Evolutionary conservation across 495 filamentous ascomycete species (phyloP), one percentile per base, ranked within the genome.

Genomic region (Penicillium pulvis): DNA sequence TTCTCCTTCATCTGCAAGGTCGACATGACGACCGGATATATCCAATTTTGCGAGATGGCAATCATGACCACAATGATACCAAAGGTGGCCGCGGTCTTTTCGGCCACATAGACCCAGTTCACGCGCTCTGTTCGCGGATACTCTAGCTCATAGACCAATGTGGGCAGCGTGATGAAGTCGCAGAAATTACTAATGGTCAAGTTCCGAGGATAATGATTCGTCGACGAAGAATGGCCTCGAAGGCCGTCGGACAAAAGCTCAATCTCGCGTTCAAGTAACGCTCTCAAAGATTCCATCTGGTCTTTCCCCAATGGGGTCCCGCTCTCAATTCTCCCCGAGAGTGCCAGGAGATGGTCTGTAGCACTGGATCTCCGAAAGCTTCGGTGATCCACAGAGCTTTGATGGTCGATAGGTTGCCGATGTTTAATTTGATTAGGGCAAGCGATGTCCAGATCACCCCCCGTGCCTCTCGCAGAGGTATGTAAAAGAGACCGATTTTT

Each of bases 121-220:
- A 90, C 87, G 11, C 60, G 70, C 26, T 87, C 80, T 44, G 86
- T 86, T 31, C 89, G 81, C 11, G 89, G 88, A 64, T 91, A 91
- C 61, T 87, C 85, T 16, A 91, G 79, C 67, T 92, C 89, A 73
- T 91, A 92, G 16, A 91, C 86, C 31, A 89, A 71, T 8, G 88
- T 92, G 26, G 89, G 89, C 16, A 92, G 79, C 44, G 85, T 81
- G 56, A 87, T 84, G 70, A 85, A 92, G 57, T 90, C 88, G 64
- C 83, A 82, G 61, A 86, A 87, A 71, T 91, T 89, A 45, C 56
- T 45, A 50, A 84, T 58, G 2, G 83, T 90, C 19, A 92, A 78
- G 68, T 91, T 91, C 45, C 79, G 73, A 0, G 89, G 89, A 66
- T 91, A 91, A 33, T 71, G 66, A 52, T 80, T 71, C 33, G 61